Base-by-base conservation (phyloP, 2,329 filamentous ascomycete species). In the Sordariomycetes sp. region DNA sequence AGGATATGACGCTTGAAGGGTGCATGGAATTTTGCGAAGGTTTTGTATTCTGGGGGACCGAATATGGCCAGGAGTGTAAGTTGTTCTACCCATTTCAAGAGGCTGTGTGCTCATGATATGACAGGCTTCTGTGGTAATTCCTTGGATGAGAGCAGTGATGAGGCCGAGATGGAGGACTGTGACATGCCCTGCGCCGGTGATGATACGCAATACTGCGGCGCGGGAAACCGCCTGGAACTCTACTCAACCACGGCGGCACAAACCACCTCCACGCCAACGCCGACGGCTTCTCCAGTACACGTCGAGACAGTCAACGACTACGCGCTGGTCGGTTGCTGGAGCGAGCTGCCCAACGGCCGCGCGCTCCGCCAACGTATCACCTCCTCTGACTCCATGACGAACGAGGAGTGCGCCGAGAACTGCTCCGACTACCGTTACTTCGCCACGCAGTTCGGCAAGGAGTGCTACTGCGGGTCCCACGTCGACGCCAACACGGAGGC, bases 41-140 rank as follows among this genome's bases (percentile, higher is more conserved):
- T 2, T 71, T 60, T 45, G 50, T 55, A 30, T 70, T 65, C 42
- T 72, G 61, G 53, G 69, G 62, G 3, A 64, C 67, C 6, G 68
- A 73, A 43, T 72, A 66, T 39, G 65, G 66, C 8, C 55, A 64
- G 19, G 68, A 72, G 47, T 71, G 67, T 61, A 38, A 54, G 55
- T 49, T 32, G 2, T 11, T 15, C 12, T 15, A 2, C 12, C 9
- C 16, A 18, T 32, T n/a, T 23, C n/a, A 29, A 23, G 8, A 32
- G 10, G 30, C 4, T 3, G 31, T 15, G 11, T 19, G 21, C 25
- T 24, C n/a, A 8, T 24, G 23, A 8, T 24, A 24, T 24, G 29
- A 45, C 30, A 61, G 57, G 59, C 47, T 71, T 66, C 43, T 72
- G 68, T 46, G 67, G 65, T 21, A 63, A 70, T 43, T 49, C 46